Evolutionary conservation across 371 early-diverging fungal species (phyloP).

Genomic region (Catenaria anguillulae): DNA sequence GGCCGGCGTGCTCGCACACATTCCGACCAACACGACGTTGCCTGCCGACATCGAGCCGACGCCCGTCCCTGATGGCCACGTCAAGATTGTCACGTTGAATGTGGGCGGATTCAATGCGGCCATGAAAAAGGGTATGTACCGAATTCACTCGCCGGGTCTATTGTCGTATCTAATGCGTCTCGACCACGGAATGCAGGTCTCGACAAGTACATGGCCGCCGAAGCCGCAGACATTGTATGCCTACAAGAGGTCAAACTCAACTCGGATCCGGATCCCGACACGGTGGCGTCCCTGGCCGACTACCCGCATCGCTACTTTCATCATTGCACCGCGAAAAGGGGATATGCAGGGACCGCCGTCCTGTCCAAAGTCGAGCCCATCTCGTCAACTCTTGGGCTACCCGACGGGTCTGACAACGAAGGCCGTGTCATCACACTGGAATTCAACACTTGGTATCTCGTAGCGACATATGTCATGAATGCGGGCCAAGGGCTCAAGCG

Average conservation of each 20-base stretch:
- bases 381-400: conserved; percentile 43
- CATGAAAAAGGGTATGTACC: conserved; percentile 42
- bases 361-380: conserved; percentile 64
- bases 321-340: conserved; percentile 1
- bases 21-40: too few species aligned
- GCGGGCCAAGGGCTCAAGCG: conserved; percentile 57
- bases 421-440: conserved; percentile 63
- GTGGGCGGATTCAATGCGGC: conserved; percentile 57
- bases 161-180: neutral
- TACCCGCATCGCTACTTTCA: conserved; percentile 55
- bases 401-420: conserved; percentile 33
- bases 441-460: conserved; percentile 45
- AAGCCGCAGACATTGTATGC: conserved; percentile 69
- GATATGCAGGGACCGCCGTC: conserved; percentile 50
- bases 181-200: conserved; percentile 29
- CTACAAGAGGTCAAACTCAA: conserved; percentile 76
- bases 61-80: conserved; percentile 27
- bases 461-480: conserved; percentile 68
- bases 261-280: neutral
- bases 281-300: neutral
- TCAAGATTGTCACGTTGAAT: conserved; percentile 69
- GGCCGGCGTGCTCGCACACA: too few species aligned
- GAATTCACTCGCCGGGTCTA: neutral
- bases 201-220: conserved; percentile 53
- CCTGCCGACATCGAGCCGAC: too few species aligned